Conservation (phyloP, 495 filamentous ascomycete genomes). For the Bacidia gigantensis region DNA sequence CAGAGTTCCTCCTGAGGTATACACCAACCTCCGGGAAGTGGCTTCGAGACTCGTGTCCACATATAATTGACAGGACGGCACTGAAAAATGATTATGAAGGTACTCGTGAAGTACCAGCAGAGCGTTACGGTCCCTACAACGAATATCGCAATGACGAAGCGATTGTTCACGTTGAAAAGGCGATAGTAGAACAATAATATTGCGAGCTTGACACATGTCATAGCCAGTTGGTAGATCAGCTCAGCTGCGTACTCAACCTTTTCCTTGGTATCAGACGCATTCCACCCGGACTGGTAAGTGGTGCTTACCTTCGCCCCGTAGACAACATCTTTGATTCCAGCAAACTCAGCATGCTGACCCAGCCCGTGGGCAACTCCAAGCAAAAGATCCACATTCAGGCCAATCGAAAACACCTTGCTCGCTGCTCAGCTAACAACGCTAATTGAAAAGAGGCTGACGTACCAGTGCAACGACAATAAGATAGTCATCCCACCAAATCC, state of each 20-base stretch:
- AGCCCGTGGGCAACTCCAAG: background rate
- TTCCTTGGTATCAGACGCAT: background rate
- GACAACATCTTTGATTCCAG: background rate
- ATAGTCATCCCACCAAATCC: background rate
- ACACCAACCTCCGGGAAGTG: background rate
- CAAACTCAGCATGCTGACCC: background rate
- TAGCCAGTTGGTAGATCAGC: background rate
- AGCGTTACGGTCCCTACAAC: background rate
- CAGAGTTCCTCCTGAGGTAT: background rate
- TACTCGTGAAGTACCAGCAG: background rate
- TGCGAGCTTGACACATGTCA: background rate
- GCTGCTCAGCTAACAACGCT: background rate
- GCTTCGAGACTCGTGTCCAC: background rate
- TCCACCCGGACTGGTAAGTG: background rate
- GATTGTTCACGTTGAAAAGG: background rate
- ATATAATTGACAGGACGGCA: background rate
- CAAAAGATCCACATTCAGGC: background rate
- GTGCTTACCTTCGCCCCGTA: background rate
- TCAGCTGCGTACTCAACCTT: background rate
- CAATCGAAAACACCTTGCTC: background rate
- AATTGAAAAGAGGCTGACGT: background rate
- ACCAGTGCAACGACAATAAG: background rate
- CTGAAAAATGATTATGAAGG: background rate
- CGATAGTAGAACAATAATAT: background rate
- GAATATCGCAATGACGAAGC: background rate